These are phyloP conservation scores for Malassezia japonica DNA, from an alignment of 1,284 basidiomycete species.

Conservation along the genomic window DNA sequence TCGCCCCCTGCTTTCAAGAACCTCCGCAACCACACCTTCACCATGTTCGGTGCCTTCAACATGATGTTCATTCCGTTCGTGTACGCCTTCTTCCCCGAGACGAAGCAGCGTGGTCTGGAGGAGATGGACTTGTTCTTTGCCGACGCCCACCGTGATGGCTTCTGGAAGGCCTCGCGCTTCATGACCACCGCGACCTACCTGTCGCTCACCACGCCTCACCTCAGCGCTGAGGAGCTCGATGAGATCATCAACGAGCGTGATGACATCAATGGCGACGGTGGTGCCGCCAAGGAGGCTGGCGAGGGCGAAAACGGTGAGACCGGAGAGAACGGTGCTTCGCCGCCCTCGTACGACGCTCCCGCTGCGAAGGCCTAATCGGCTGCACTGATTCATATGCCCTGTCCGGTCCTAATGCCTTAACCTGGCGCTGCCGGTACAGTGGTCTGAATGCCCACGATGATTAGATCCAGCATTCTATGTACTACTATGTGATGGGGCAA, in stretches of 20 bases:
- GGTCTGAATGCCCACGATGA: no score
- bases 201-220: slow-evolving; percentile 22
- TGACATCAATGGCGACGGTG: background rate
- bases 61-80: slow-evolving; percentile 42
- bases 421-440: no score
- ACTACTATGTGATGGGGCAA: background rate
- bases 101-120: slow-evolving; percentile 42
- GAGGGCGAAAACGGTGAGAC: no score
- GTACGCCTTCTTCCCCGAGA: slow-evolving; percentile 46
- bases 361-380: no score
- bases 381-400: no score
- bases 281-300: no score
- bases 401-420: no score
- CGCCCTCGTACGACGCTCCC: no score
- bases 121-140: slow-evolving; percentile 37
- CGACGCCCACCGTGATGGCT: slow-evolving; percentile 23
- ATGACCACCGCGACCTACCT: slow-evolving; percentile 30
- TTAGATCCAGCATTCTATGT: no score
- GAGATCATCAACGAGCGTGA: slow-evolving; percentile 18
- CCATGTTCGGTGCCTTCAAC: slow-evolving; percentile 45
- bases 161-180: slow-evolving; percentile 22
- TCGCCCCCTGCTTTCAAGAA: slow-evolving; percentile 60
- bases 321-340: no score
- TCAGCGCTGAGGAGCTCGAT: slow-evolving; percentile 30
- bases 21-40: slow-evolving; percentile 54